Base-by-base conservation (phyloP, 768 basidiomycete species). In the Suillus fuscotomentosus region DNA sequence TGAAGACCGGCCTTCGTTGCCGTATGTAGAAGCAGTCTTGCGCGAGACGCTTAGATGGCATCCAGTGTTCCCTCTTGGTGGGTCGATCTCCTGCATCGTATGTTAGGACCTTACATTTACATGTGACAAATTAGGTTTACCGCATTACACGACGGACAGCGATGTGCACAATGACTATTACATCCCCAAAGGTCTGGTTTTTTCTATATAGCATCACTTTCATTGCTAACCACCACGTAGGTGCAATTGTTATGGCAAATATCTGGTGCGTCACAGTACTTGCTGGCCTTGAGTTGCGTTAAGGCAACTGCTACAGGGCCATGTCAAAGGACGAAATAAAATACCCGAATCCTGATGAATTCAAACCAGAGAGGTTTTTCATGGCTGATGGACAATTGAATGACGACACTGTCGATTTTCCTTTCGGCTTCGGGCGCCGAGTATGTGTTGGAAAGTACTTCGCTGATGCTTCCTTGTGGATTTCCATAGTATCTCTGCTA, bases 1-100 rank as follows among this genome's bases (percentile, higher is more conserved):
- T 31, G 68, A 63, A 22, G 78, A 79, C 63, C 63, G 70, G 39
- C 5, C 66, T 7, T 69, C 68, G 4, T 62, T 79, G 51, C 76
- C 75, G 36, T 78, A 76, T 50, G 59, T 77, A 1, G 70, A 73
- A 3, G 77, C 77, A 22, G 61, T 78, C 60, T 47, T 79, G 60
- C 77, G 77, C 42, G 78, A 78, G 69, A 76, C 73, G 20, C 42
- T 76, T 55, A 74, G 74, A 56, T 75, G 74, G 74, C 72, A 77
- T 51, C 74, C 74, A 6, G 75, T 75, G 10, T 72, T 77, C 65
- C 74, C 74, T 5, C 61, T 75, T 61, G 75, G 74, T 68, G 59
- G 63, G 70, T 60, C 51, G 39, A 55, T 36, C 17, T 31, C 6
- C 24, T 45, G 39, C n/a, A 41, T 38, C n/a, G 7, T 15, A 41